A percentile compares a stretch with the other conserved stretches of the same genome.
Evolutionary conservation across 2,329 filamentous ascomycete genomes (phyloP).

Genomic region (Ceratocystis harringtonii): DNA sequence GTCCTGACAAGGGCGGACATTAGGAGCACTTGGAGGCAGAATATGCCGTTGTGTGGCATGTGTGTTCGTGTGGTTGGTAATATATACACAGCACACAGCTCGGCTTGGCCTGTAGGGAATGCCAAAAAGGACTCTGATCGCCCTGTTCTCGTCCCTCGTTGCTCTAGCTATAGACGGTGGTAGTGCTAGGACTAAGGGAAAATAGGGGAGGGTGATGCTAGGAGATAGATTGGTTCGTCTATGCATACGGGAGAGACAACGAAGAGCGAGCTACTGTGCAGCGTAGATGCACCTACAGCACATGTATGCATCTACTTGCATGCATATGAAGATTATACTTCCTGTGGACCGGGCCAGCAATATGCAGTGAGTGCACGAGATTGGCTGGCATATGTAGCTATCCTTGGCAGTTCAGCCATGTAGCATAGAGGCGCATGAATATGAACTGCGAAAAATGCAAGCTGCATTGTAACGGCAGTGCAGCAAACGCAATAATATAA

Average conservation of each 20-base stretch:
- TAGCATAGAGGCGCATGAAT: background rate
- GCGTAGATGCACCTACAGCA: background rate
- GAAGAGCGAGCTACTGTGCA: background rate
- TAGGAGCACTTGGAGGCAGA: too few species aligned
- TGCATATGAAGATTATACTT: background rate
- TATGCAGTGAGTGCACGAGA: background rate
- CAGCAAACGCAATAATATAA: background rate
- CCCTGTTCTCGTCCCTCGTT: background rate
- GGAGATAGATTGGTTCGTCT: background rate
- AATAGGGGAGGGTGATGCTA: background rate
- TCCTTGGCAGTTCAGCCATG: background rate
- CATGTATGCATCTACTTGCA: background rate
- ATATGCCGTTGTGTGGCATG: background rate
- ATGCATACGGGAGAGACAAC: background rate
- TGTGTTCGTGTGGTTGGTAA: background rate
- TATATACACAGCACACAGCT: background rate
- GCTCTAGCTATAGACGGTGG: background rate
- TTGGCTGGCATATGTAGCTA: background rate
- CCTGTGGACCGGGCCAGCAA: too few species aligned
- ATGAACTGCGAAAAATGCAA: background rate
- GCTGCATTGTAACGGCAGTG: background rate
- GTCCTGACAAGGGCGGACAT: background rate
- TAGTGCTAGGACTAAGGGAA: background rate
- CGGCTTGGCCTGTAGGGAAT: background rate
- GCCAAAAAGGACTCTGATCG: background rate